A percentile compares a stretch with the other conserved stretches of the same genome.
Evolutionary conservation across 306 rosid species (phyloP).

Genomic region (Medicago lupulina): DNA sequence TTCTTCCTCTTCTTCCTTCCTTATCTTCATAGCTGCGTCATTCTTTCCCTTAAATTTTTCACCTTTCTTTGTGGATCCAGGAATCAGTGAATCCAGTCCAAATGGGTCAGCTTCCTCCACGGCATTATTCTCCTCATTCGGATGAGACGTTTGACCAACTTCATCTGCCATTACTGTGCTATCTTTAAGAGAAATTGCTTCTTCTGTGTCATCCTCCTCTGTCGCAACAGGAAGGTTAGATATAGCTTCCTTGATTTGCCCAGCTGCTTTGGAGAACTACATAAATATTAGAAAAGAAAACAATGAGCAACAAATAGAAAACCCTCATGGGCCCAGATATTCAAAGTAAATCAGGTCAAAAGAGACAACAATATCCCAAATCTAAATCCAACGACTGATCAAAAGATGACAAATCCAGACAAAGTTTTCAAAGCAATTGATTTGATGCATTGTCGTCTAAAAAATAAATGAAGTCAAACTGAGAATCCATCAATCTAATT

Average conservation of each 20-base stretch:
- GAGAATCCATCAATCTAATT: conserved; percentile 19
- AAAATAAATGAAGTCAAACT: conserved; percentile 36
- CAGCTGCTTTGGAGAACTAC: conserved; percentile 88
- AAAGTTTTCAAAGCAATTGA: conserved; percentile 3
- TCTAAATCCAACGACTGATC: conserved; percentile 25
- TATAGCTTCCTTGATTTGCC: conserved; percentile 74
- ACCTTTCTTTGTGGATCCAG: conserved; percentile 62
- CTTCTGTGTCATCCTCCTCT: conserved; percentile 75
- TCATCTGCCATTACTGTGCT: conserved; percentile 44
- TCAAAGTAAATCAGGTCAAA: background rate
- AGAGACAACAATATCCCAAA: conserved; percentile 19
- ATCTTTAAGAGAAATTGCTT: conserved; percentile 64
- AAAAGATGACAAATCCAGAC: conserved; percentile 17
- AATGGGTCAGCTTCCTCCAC: conserved; percentile 75
- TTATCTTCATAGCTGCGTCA: conserved; percentile 53
- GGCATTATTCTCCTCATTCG: conserved; percentile 47
- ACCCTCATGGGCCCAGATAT: conserved; percentile 20
- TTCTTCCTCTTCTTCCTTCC: conserved; percentile 66
- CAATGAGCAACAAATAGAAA: conserved; percentile 33
- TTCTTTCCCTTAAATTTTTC: conserved; percentile 65
- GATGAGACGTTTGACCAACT: conserved; percentile 44
- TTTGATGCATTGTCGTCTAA: conserved; percentile 29
- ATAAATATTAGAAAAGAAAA: conserved; percentile 29
- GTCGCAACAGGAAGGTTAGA: conserved; percentile 80
- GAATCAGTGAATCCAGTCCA: conserved; percentile 86